Evolutionary conservation across 345 rosid genomes (phyloP).

Genomic region (Orychophragmus violaceus): DNA sequence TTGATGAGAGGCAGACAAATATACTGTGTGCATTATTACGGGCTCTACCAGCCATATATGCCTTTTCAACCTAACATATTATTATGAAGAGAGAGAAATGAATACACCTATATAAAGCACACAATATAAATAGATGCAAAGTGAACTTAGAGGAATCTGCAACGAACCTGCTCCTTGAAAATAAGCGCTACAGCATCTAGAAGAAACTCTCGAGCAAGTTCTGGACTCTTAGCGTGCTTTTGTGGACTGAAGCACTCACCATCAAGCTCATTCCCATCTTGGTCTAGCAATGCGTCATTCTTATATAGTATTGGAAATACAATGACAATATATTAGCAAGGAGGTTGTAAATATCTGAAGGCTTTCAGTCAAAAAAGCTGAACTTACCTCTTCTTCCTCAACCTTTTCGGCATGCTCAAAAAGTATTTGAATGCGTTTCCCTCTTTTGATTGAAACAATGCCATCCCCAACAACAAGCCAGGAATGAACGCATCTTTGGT

Average conservation of each 20-base stretch:
- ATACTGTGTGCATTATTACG: slow-evolving; percentile 98
- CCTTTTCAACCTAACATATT: slow-evolving; percentile 82
- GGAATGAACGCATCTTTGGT: slow-evolving; percentile 84
- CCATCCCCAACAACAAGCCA: slow-evolving; percentile 95
- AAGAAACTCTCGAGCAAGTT: slow-evolving; percentile 99
- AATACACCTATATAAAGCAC: not conserved
- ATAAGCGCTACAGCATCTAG: slow-evolving; percentile 92
- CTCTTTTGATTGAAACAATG: slow-evolving; percentile 69
- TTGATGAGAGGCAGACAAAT: slow-evolving; percentile 80
- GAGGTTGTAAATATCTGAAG: not conserved
- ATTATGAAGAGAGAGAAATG: not conserved
- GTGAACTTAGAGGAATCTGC: not conserved
- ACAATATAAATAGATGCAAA: not conserved
- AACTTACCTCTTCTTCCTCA: slow-evolving; percentile 95
- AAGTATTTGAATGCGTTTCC: slow-evolving; percentile 73
- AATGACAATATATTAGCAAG: not conserved
- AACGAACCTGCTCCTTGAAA: slow-evolving; percentile 91
- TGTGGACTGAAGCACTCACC: slow-evolving; percentile 97
- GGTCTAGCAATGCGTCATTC: slow-evolving; percentile 95
- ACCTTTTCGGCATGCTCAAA: slow-evolving; percentile 97
- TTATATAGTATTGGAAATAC: slow-evolving; percentile 28
- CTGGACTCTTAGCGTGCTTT: slow-evolving; percentile 99
- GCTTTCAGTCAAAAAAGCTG: slow-evolving; percentile 8
- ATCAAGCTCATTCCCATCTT: slow-evolving; percentile 94
- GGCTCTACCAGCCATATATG: slow-evolving; percentile 95